Evolutionary conservation across 2,329 filamentous ascomycete genomes (phyloP).

Genomic region (Triangularia verruculosa): DNA sequence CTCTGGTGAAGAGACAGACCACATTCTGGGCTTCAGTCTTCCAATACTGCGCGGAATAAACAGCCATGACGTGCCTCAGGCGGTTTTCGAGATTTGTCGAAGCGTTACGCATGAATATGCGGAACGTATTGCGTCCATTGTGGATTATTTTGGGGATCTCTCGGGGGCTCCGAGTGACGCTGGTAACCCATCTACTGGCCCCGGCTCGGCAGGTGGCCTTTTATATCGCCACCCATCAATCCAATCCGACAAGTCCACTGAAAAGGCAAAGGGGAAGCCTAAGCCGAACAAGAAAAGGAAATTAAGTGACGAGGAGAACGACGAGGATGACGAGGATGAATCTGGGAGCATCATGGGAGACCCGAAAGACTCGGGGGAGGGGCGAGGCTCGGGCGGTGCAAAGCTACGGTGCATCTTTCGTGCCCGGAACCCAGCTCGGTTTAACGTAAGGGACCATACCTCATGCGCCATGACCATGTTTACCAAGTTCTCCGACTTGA

Average conservation of each 20-base stretch:
- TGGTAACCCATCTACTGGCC: background rate
- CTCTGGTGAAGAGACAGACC: background rate
- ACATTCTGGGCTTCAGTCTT: conserved; percentile 3
- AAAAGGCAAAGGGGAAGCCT: background rate
- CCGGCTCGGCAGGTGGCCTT: background rate
- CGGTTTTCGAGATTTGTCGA: background rate
- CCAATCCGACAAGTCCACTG: background rate
- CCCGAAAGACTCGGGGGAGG: background rate
- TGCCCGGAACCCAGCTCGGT: background rate
- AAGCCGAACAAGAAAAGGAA: conserved; percentile 1
- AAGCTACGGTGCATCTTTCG: conserved; percentile 9
- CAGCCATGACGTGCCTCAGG: background rate
- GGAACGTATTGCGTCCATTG: background rate
- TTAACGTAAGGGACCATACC: conserved; percentile 8
- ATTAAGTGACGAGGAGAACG: background rate
- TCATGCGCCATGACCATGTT: conserved; percentile 10
- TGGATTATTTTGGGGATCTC: background rate
- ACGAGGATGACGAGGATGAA: conserved; percentile 1
- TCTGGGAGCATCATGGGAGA: background rate
- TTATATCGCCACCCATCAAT: background rate
- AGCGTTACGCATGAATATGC: conserved; percentile 6
- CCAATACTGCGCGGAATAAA: conserved; percentile 1
- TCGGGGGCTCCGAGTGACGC: background rate
- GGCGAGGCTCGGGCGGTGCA: background rate
- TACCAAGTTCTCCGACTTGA: conserved; percentile 6